Percentiles rank a stretch among this genome's conserved stretches.
Conservation (phyloP, 2,329 filamentous ascomycete species). For the Penicillium sp. region DNA sequence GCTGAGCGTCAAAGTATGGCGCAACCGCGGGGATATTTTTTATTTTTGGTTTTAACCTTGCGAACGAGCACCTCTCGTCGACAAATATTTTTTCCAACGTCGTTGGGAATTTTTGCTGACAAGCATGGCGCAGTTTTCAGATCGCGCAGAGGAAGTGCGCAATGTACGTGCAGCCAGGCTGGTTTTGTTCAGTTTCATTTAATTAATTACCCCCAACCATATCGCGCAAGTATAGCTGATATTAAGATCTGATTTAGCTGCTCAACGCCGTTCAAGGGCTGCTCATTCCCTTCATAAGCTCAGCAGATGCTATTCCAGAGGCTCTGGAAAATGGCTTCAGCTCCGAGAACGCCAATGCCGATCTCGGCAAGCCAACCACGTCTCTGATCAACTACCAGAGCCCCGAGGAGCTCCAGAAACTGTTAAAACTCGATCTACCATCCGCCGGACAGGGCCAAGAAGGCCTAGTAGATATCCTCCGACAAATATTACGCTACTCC, state of each 20-base stretch:
- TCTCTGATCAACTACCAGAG: conserved; percentile 61
- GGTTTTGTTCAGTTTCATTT: not conserved
- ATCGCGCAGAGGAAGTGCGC: conserved; percentile 39
- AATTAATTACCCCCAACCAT: not conserved
- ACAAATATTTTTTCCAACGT: not conserved
- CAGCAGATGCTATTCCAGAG: conserved; percentile 30
- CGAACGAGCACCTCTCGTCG: not conserved
- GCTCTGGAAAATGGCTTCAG: conserved; percentile 17
- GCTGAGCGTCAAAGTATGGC: conserved; percentile 5
- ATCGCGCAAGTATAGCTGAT: not conserved
- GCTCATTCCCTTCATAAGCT: conserved; percentile 42
- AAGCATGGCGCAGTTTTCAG: conserved; percentile 16
- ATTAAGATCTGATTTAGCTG: conserved; percentile 24
- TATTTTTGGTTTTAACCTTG: not conserved
- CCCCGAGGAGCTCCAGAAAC: conserved; percentile 56
- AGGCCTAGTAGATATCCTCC: conserved; percentile 68
- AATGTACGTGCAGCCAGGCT: conserved; percentile 30
- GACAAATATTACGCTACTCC: conserved; percentile 72
- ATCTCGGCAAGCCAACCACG: conserved; percentile 49
- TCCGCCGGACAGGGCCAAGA: conserved; percentile 60
- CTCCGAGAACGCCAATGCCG: conserved; percentile 45
- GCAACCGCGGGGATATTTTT: conserved; percentile 15
- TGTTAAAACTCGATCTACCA: conserved; percentile 53
- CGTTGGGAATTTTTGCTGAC: not conserved
- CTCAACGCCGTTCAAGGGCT: conserved; percentile 40